Evolutionary conservation across 768 basidiomycete genomes (phyloP), one percentile per base, ranked within the genome.

Genomic region (Mrakia gelida): DNA sequence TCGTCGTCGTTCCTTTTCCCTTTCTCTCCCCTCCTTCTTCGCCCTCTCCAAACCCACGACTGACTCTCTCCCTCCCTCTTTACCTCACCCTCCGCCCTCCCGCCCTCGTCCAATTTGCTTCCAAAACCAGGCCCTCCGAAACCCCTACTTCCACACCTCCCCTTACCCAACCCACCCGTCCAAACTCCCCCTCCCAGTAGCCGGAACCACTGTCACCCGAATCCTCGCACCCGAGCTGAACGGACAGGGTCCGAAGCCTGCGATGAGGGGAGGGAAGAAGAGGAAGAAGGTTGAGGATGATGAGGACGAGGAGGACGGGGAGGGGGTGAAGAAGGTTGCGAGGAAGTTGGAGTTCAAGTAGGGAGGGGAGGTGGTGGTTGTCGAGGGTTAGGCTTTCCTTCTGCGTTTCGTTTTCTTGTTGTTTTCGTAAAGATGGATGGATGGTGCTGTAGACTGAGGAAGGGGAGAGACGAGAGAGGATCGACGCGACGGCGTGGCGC

Each of bases 141-240:
- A 98, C 82, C 86, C 92, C 4, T 98, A 96, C 84, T 98, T 98
- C 86, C 89, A 89, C 61, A 89, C 92, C 16, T 86, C 92, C 5
- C 95, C 95, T 11, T 90, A 92, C 80, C 95, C 97, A 0, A 91
- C 95, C 0, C 91, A 92, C 80, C 94, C 94, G 0, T 91, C 90
- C 11, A 92, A 93, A 81, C 88, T 99, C 1, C 97, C 97, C 0
- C 95, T 88, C 85, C 89, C 76, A 80, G 81, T 67, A 18, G 86
- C 21, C 8, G 67, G 67, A 21, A 45, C 84, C 61, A 84, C 86
- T 0, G 83, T 87, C 6, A 83, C 86, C 0, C 87, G 90, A 41
- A 89, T 92, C 7, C 75, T 87, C 13, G 86, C 86, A 18, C 87
- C 84, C 0, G 84, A 85, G 38, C 54, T 74, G 28, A 52, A 74